Evolutionary conservation across 768 basidiomycete species (phyloP).

Genomic region (Sutorius australiensis): DNA sequence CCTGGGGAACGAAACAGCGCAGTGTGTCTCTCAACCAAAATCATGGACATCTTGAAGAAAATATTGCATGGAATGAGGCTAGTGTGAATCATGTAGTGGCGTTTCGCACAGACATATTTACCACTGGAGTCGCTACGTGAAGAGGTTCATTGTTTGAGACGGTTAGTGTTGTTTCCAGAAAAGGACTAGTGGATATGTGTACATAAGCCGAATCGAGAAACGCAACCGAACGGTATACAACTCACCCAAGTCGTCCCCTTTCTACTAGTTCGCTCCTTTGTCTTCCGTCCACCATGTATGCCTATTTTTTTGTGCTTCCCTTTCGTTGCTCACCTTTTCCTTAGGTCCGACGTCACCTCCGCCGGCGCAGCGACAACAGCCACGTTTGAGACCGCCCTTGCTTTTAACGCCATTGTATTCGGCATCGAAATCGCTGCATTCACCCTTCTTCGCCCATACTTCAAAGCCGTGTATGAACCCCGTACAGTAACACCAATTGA

Average conservation of each 20-base stretch:
- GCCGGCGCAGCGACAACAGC: constrained; percentile 63
- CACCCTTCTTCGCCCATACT: constrained; percentile 78
- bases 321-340: not conserved
- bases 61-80: not conserved
- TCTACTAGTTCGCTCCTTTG: constrained; percentile 13
- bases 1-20: not conserved
- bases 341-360: constrained; percentile 38
- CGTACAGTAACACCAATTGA: constrained; percentile 61
- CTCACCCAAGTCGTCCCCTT: constrained; percentile 4
- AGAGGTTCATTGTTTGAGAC: not conserved
- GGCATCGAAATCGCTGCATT: constrained; percentile 69
- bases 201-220: constrained; percentile 9
- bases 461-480: constrained; percentile 88
- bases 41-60: not conserved
- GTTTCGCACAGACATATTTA: not conserved
- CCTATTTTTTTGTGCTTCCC: not conserved
- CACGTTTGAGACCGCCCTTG: constrained; percentile 81
- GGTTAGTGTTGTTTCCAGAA: not conserved
- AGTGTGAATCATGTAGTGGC: not conserved
- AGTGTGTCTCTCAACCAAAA: not conserved
- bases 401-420: constrained; percentile 76
- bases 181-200: constrained; percentile 3
- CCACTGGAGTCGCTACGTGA: no score
- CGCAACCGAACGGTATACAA: constrained; percentile 4
- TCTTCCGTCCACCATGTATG: constrained; percentile 22